Evolutionary conservation across 2,329 filamentous ascomycete genomes (phyloP).

Genomic region (Fusarium foetens): DNA sequence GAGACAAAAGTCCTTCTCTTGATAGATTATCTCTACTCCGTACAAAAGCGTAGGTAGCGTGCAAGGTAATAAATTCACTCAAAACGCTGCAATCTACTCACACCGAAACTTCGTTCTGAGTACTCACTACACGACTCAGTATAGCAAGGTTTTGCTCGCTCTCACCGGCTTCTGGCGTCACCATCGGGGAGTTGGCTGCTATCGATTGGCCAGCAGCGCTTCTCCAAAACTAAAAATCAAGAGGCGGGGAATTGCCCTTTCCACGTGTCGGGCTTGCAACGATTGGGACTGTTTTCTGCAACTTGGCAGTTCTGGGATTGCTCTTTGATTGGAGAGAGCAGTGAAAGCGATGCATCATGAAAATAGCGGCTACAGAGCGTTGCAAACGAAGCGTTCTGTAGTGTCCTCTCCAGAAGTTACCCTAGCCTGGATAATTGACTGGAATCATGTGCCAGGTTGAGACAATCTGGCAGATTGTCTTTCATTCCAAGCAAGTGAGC

Average conservation of each 20-base stretch:
- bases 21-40: not conserved
- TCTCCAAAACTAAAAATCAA: constrained; percentile 10
- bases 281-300: constrained; percentile 4
- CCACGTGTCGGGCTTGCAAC: constrained; percentile 28
- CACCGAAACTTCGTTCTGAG: not conserved
- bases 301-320: not conserved
- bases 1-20: not conserved
- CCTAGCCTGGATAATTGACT: not conserved
- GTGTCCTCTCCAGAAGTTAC: not conserved
- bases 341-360: not conserved
- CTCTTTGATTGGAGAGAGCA: constrained; percentile 10
- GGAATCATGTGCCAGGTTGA: not conserved
- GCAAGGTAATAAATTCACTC: not conserved
- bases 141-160: not conserved
- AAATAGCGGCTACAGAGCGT: not conserved
- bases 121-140: constrained; percentile 14
- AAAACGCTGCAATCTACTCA: not conserved
- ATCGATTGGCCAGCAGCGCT: constrained; percentile 20
- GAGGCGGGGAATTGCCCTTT: constrained; percentile 27
- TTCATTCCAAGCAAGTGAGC: not conserved
- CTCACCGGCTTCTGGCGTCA: constrained; percentile 9
- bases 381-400: not conserved
- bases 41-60: not conserved
- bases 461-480: not conserved
- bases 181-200: constrained; percentile 10